Conservation (phyloP, 306 rosid genomes). For the Ammopiptanthus mongolicus region DNA sequence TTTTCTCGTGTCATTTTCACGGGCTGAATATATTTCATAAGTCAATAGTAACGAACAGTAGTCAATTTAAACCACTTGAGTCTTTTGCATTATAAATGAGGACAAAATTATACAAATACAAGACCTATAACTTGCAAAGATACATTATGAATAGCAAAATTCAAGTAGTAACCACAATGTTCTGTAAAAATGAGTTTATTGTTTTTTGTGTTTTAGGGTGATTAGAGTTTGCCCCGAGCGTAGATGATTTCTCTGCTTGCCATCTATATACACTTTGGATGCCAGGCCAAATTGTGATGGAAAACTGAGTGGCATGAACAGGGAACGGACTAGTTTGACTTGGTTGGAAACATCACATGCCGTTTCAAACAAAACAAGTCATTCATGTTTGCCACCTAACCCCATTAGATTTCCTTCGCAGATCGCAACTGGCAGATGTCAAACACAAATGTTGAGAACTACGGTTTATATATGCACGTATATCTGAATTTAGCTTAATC, state of each 20-base stretch:
- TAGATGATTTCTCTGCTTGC: background rate
- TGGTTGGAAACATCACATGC: background rate
- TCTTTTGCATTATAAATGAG: background rate
- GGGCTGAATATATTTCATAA: background rate
- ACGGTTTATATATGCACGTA: background rate
- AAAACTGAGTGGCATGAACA: background rate
- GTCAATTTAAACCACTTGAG: background rate
- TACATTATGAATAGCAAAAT: background rate
- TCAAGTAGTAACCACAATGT: background rate
- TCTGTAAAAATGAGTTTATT: background rate
- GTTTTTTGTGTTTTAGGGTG: no score
- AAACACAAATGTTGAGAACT: background rate
- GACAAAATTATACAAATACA: background rate
- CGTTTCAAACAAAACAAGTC: background rate
- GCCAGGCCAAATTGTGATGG: slow-evolving; percentile 31
- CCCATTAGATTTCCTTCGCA: background rate
- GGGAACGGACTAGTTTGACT: background rate
- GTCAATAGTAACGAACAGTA: background rate
- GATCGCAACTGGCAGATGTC: background rate
- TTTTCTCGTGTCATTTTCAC: background rate
- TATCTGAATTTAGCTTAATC: background rate
- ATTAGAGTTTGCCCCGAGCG: no score
- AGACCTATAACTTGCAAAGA: background rate
- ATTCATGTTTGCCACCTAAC: slow-evolving; percentile 13
- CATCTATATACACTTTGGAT: slow-evolving; percentile 25